Percentiles rank a stretch among this genome's conserved stretches.
These are phyloP conservation scores for Fusarium sp. DNA, from an alignment of 2,329 filamentous ascomycete genomes.

Conservation along the genomic window DNA sequence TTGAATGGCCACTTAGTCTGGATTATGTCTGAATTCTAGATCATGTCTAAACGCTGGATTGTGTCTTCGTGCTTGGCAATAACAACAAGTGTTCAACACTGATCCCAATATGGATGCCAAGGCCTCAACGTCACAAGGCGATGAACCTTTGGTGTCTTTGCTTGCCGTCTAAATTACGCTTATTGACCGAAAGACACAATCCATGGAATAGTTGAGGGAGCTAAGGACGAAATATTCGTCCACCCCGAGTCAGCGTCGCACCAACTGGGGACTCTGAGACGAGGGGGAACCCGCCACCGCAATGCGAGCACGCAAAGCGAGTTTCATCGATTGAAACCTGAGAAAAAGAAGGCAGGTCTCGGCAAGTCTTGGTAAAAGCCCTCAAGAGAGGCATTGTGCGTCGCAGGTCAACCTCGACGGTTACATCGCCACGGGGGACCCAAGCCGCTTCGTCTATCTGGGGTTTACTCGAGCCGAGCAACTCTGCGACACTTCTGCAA, in stretches of 20 bases:
- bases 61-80: background rate
- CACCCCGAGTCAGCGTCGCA: slow-evolving; percentile 18
- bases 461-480: slow-evolving; percentile 21
- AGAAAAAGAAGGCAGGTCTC: slow-evolving; percentile 4
- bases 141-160: background rate
- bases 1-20: background rate
- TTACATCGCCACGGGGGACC: slow-evolving; percentile 27
- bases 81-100: background rate
- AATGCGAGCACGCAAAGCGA: slow-evolving; percentile 1
- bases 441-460: slow-evolving; percentile 16
- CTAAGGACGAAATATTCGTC: background rate
- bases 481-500: slow-evolving; percentile 31
- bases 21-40: background rate
- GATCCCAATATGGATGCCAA: background rate
- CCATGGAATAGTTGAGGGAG: background rate
- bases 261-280: slow-evolving; percentile 18
- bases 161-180: background rate
- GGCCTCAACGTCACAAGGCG: background rate
- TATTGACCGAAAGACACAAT: background rate
- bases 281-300: background rate
- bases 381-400: slow-evolving; percentile 6
- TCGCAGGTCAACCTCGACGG: slow-evolving; percentile 22
- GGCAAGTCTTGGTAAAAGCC: slow-evolving; percentile 5
- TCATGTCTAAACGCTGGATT: background rate
- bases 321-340: slow-evolving; percentile 21